Base-by-base conservation (phyloP, 768 basidiomycete genomes). In the Russula virescens region DNA sequence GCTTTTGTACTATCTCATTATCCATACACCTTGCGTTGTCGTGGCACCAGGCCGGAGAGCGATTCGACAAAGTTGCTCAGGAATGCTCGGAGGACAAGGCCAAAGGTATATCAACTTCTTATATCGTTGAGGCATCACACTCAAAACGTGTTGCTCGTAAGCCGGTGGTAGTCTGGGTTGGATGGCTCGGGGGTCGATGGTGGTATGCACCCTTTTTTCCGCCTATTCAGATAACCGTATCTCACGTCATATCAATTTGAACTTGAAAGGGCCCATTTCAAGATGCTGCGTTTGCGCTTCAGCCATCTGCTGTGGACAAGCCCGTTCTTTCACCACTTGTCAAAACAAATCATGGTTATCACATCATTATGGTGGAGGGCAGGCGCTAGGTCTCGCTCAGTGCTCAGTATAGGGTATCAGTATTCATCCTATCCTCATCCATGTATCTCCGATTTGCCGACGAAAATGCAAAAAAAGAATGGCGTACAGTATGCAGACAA, bases 71-170 rank as follows among this genome's bases (percentile, higher is more conserved):
- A 73, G 88, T 92, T 38, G 91, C 91, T 6, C 87, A 91, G 70
- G 91, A 92, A 69, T 93, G 90, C 67, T 93, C 92, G 1, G 91
- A 92, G 73, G 91, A 94, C 75, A 94, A 94, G 71, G 91, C 91
- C 7, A 94, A 92, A 80, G 82, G 91, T 88, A 60, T 23, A 71
- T 35, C 9, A 38, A 49, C 26, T 60, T 18, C 5, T 50, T 8
- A 45, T 6, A 6, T 40, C 13, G 10, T 40, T 25, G 2, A 4
- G 18, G 10, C 19, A 26, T 58, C 47, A 10, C 31, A 61, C 10
- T 34, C 54, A 55, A 50, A 40, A 2, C 46, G 47, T 52, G 11
- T 46, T 62, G n/a, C 16, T 38, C n/a, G 35, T 34, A 92, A 93
- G 91, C 85, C 70, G 91, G 91, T 35, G 91, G 91, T 35, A 89